These are phyloP conservation scores for Colletotrichum caudatum DNA, from an alignment of 2,329 filamentous ascomycete species.

Conservation along the genomic window DNA sequence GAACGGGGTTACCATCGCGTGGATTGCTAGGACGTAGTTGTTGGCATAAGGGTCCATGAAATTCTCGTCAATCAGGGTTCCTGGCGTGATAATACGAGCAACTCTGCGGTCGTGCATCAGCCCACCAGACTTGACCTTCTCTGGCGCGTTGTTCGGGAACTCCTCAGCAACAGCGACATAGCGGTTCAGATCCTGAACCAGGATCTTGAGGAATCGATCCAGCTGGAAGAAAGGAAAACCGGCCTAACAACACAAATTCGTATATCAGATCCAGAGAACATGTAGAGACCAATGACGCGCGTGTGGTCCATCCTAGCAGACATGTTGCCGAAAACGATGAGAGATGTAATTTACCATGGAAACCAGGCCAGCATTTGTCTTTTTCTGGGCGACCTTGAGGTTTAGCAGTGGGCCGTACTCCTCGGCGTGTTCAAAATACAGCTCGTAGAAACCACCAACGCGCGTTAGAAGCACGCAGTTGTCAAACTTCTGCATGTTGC, in stretches of 20 bases:
- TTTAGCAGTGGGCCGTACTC: slow-evolving; percentile 88
- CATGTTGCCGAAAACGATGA: slow-evolving; percentile 5
- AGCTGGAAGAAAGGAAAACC: slow-evolving; percentile 95
- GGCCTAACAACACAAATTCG: slow-evolving; percentile 63
- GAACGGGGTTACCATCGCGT: slow-evolving; percentile 56
- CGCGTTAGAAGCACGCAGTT: slow-evolving; percentile 93
- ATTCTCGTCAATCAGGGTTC: slow-evolving; percentile 95
- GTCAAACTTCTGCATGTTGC: slow-evolving; percentile 90
- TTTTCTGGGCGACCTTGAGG: slow-evolving; percentile 83
- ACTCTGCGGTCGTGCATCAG: slow-evolving; percentile 88
- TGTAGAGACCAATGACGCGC: slow-evolving; percentile 38
- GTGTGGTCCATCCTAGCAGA: slow-evolving; percentile 25
- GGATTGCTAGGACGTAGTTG: slow-evolving; percentile 89
- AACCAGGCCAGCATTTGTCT: slow-evolving; percentile 81
- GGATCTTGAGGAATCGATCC: slow-evolving; percentile 89
- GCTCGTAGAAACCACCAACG: slow-evolving; percentile 96
- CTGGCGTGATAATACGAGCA: slow-evolving; percentile 89
- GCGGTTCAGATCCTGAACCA: slow-evolving; percentile 90
- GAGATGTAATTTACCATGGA: slow-evolving; percentile 76
- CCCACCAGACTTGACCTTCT: slow-evolving; percentile 80
- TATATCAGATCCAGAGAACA: slow-evolving; percentile 43
- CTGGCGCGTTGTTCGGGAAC: slow-evolving; percentile 78
- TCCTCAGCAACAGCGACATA: slow-evolving; percentile 97
- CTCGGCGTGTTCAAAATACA: slow-evolving; percentile 96
- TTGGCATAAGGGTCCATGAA: slow-evolving; percentile 96